Base-by-base conservation (phyloP, 1,284 basidiomycete genomes). In the Pascua guehoae region DNA sequence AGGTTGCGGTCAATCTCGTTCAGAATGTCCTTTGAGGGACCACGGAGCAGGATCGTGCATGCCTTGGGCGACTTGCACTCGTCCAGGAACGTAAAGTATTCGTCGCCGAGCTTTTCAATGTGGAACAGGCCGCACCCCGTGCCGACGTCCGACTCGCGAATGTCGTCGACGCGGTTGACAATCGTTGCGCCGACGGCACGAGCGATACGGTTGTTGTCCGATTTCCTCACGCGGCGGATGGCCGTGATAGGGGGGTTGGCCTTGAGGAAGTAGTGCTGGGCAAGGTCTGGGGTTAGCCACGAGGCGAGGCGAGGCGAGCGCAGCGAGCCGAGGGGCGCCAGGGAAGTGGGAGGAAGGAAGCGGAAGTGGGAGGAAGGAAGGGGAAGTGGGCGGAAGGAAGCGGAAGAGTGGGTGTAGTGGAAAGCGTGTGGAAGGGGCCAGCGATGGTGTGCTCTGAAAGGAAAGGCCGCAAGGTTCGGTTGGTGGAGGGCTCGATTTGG, bases 1-100 rank as follows among this genome's bases (percentile, higher is more conserved):
- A 98, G 83, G 79, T 98, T 98, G 48, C 94, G 86, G 78, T 98
- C 95, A 67, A 98, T 91, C 79, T 98, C 95, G 78, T 98, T 96
- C 45, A 98, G 82, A 68, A 98, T 93, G 72, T 98, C 95, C 78
- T 98, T 98, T 8, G 91, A 95, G 0, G 95, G 95, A 1, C 95
- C 95, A 44, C 95, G 91, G n/a, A 98, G 87, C 51, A 98, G 84
- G 77, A 98, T 94, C 10, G 95, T 98, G 83, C 95, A 98, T 2
- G 96, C 95, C 79, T 97, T 97, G 37, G 95, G 95, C n/a, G 84
- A 82, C 47, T 81, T 81, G 81, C 96, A 98, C 74, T 92, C 85
- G 41, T 90, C 91, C 55, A 98, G 82, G 86, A 97, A 98, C 44
- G 94, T 89, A 75, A 97, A 98, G 82, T 98, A 96, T 88, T 98